Evolutionary conservation across 2,329 filamentous ascomycete species (phyloP).

Genomic region (Claviceps monticola): DNA sequence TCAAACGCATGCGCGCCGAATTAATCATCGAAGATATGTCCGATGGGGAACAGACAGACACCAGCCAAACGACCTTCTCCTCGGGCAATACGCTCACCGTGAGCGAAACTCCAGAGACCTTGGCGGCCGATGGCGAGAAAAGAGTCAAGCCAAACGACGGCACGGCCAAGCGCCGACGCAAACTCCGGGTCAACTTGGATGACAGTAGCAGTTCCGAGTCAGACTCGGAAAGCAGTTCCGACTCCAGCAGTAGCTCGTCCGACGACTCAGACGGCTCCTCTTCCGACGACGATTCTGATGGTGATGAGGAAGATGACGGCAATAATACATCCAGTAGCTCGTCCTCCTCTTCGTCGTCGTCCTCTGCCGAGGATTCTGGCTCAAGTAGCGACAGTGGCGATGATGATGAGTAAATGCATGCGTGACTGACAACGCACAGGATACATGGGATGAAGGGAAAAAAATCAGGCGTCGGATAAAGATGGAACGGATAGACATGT

Average conservation of each 20-base stretch:
- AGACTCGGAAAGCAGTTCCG: slow-evolving; percentile 15
- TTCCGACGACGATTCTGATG: slow-evolving; percentile 12
- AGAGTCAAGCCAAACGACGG: slow-evolving; percentile 31
- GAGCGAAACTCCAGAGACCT: slow-evolving; percentile 14
- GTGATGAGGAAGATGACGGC: slow-evolving; percentile 6
- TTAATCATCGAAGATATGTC: slow-evolving; percentile 41
- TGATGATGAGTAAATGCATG: slow-evolving; percentile 2
- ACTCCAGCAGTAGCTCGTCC: slow-evolving; percentile 22
- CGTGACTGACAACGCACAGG: not conserved
- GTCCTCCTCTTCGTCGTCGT: slow-evolving; percentile 27
- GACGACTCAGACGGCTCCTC: slow-evolving; percentile 19
- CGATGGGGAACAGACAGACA: slow-evolving; percentile 29
- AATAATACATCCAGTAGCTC: slow-evolving; percentile 27
- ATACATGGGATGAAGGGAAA: not conserved
- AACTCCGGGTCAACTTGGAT: slow-evolving; percentile 33
- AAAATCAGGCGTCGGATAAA: not conserved
- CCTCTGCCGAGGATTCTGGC: slow-evolving; percentile 21
- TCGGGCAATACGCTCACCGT: slow-evolving; percentile 15
- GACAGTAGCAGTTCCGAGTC: slow-evolving; percentile 27
- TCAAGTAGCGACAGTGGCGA: slow-evolving; percentile 12
- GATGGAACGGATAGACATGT: not conserved
- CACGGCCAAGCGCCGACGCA: slow-evolving; percentile 35
- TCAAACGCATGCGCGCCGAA: slow-evolving; percentile 51
- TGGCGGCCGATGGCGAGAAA: slow-evolving; percentile 21
- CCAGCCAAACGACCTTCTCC: slow-evolving; percentile 17